These are phyloP conservation scores for Fusarium luffae DNA, from an alignment of 2,329 filamentous ascomycete species.

Conservation along the genomic window DNA sequence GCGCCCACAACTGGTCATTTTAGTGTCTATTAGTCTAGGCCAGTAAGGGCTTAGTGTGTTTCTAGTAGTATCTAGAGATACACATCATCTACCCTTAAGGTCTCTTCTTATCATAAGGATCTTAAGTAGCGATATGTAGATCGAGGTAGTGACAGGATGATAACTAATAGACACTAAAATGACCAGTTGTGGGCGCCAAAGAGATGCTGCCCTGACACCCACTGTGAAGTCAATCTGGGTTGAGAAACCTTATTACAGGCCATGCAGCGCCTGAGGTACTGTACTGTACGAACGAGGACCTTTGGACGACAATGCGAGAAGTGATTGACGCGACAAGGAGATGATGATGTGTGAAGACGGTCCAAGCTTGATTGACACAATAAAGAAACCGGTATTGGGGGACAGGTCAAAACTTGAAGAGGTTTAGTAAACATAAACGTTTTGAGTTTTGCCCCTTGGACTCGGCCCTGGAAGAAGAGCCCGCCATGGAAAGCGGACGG, in stretches of 20 bases:
- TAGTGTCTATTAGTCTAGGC: no score
- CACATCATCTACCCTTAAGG: no score
- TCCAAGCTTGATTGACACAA: not conserved
- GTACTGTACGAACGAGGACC: not conserved
- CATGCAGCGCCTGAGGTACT: not conserved
- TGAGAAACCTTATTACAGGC: slow-evolving; percentile 8
- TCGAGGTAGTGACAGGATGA: no score
- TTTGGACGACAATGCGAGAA: not conserved
- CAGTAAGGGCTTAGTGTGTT: no score
- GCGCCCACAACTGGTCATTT: no score
- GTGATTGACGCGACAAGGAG: not conserved
- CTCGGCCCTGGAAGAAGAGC: slow-evolving; percentile 30
- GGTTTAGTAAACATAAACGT: slow-evolving; percentile 13
- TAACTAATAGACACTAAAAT: no score
- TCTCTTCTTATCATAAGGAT: no score
- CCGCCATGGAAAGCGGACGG: slow-evolving; percentile 7
- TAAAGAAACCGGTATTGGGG: not conserved
- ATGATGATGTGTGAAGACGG: not conserved
- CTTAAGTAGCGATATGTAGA: no score
- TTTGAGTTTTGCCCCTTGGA: slow-evolving; percentile 24
- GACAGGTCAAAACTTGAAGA: slow-evolving; percentile 5
- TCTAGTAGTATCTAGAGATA: no score
- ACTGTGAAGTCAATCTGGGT: slow-evolving; percentile 14
- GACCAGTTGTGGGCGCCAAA: no score
- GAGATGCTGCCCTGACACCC: slow-evolving; percentile 43